Evolutionary conservation across 2,329 filamentous ascomycete species (phyloP).

Genomic region (Colletotrichum sp.): DNA sequence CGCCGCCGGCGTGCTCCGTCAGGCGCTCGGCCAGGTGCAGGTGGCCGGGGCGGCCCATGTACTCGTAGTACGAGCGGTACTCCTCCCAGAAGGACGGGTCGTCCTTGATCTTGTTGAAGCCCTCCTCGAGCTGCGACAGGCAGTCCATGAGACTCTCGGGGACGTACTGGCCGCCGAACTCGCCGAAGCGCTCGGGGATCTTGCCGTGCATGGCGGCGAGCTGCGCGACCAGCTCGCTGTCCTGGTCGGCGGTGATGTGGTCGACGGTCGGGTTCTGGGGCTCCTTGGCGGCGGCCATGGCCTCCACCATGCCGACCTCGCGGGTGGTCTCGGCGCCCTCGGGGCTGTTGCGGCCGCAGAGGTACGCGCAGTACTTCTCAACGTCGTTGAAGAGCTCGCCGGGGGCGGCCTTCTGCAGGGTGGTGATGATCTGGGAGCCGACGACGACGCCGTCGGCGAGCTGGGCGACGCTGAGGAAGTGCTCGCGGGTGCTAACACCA

Average conservation of each 20-base stretch:
- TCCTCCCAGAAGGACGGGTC: slow-evolving; percentile 97
- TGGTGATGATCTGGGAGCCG: slow-evolving; percentile 91
- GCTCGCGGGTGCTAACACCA: slow-evolving; percentile 92
- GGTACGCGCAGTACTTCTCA: slow-evolving; percentile 83
- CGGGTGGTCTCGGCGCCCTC: slow-evolving; percentile 50
- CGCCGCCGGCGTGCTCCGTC: slow-evolving; percentile 87
- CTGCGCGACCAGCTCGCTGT: slow-evolving; percentile 76
- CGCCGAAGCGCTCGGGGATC: slow-evolving; percentile 86
- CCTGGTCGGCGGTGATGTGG: slow-evolving; percentile 62
- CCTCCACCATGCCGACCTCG: slow-evolving; percentile 75
- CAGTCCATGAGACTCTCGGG: slow-evolving; percentile 99
- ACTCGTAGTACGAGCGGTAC: slow-evolving; percentile 93
- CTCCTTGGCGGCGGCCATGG: slow-evolving; percentile 65
- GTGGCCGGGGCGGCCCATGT: slow-evolving; percentile 94
- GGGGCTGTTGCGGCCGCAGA: slow-evolving; percentile 52
- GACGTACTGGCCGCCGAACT: slow-evolving; percentile 97
- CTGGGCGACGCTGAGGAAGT: slow-evolving; percentile 84
- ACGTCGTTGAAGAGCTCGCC: slow-evolving; percentile 75
- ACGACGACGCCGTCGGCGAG: slow-evolving; percentile 96
- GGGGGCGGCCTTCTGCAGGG: slow-evolving; percentile 70
- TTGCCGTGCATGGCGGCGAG: slow-evolving; percentile 81
- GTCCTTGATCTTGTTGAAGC: slow-evolving; percentile 86
- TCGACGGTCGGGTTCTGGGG: slow-evolving; percentile 70
- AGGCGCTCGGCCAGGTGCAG: slow-evolving; percentile 88
- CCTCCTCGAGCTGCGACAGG: slow-evolving; percentile 85